Conservation (phyloP, 441 rosid genomes). For the Gossypium trilobum region DNA sequence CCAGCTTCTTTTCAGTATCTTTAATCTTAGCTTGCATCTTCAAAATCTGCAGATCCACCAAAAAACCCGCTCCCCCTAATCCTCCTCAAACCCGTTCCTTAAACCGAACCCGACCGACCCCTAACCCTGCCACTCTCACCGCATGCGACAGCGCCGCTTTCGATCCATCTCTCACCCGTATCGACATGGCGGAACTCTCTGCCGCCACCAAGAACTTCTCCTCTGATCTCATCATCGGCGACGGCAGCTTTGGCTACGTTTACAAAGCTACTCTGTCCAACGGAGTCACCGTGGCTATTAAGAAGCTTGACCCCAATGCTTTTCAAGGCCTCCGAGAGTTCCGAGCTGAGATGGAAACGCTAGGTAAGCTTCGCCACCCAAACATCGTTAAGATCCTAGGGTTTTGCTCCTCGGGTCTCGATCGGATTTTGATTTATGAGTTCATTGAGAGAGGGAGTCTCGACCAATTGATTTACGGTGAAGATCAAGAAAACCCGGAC, state of each 20-base stretch:
- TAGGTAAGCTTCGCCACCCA: conserved; percentile 46
- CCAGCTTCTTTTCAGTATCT: conserved; percentile 29
- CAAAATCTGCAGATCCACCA: conserved; percentile 26
- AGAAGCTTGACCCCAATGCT: conserved; percentile 68
- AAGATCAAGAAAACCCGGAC: neutral
- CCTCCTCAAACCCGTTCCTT: conserved; percentile 15
- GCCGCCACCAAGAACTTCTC: conserved; percentile 64
- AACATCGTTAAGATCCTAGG: conserved; percentile 72
- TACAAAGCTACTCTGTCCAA: conserved; percentile 50
- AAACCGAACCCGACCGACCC: conserved; percentile 14
- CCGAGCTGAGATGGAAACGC: conserved; percentile 76
- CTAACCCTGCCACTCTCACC: conserved; percentile 9
- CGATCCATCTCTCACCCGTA: conserved; percentile 41
- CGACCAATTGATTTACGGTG: conserved; percentile 65
- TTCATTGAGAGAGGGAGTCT: conserved; percentile 62
- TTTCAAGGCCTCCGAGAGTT: conserved; percentile 83
- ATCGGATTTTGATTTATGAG: conserved; percentile 66
- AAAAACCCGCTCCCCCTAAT: neutral
- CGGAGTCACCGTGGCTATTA: conserved; percentile 62
- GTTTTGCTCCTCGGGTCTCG: conserved; percentile 55
- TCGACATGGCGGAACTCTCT: conserved; percentile 64
- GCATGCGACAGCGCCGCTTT: conserved; percentile 41
- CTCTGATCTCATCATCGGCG: conserved; percentile 59
- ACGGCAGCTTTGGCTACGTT: conserved; percentile 81
- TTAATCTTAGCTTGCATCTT: conserved; percentile 24